Percentiles rank a stretch among this genome's conserved stretches.
Conservation (phyloP, 768 basidiomycete genomes). For the Kwoniella sp. region DNA sequence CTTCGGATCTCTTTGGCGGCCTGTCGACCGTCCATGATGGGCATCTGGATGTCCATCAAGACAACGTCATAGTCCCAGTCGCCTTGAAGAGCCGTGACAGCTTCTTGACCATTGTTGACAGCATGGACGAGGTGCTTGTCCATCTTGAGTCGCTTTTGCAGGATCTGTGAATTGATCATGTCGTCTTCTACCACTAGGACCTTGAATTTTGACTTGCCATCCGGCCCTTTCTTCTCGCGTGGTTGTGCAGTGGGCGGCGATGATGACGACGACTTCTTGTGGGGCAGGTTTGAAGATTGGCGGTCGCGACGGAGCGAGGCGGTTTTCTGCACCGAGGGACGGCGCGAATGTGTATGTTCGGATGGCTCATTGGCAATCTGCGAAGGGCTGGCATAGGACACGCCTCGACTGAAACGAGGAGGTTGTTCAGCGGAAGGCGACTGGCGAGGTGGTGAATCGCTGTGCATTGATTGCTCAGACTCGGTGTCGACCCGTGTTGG, state of each 20-base stretch:
- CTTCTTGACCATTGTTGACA: slow-evolving; percentile 72
- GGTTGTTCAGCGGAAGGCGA: not conserved
- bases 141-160: slow-evolving; percentile 63
- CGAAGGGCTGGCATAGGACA: not conserved
- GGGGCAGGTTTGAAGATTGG: not conserved
- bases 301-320: not conserved
- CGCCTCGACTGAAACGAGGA: not conserved
- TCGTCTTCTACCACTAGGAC: slow-evolving; percentile 57
- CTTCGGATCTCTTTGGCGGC: slow-evolving; percentile 65
- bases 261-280: not conserved
- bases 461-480: slow-evolving; percentile 12
- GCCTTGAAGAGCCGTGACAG: slow-evolving; percentile 58
- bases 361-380: not conserved
- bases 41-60: slow-evolving; percentile 87
- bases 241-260: not conserved
- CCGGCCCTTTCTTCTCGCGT: slow-evolving; percentile 2
- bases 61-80: slow-evolving; percentile 67
- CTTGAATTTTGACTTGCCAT: slow-evolving; percentile 15
- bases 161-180: slow-evolving; percentile 66
- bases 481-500: slow-evolving; percentile 31
- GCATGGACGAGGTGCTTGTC: slow-evolving; percentile 65
- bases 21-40: slow-evolving; percentile 69
- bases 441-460: not conserved
- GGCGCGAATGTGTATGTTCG: too few species aligned
- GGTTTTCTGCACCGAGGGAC: not conserved